phyloP scores from a whole-genome alignment of 2,329 filamentous ascomycete genomes.

The Bipolaris gigantea region DNA sequence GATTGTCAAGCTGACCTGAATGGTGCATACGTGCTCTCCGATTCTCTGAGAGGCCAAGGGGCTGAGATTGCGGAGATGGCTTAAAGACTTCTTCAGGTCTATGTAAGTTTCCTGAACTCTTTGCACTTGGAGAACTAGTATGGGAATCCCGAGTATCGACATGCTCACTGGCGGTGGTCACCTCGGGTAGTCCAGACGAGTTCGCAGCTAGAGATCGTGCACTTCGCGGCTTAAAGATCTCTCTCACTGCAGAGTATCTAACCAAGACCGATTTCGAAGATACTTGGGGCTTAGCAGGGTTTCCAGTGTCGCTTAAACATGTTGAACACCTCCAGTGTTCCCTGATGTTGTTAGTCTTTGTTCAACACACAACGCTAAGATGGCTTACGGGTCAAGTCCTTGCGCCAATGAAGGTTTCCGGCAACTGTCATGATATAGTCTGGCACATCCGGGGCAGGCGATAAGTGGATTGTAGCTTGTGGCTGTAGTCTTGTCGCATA shows the following conservation, averaged over 20 bases:
- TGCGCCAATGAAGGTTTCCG: constrained; percentile 25
- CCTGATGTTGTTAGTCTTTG: constrained; percentile 13
- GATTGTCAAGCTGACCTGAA: constrained; percentile 10
- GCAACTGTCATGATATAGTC: constrained; percentile 43
- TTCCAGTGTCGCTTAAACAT: constrained; percentile 14
- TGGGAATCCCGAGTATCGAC: background rate
- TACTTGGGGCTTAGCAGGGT: background rate
- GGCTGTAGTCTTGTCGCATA: constrained; percentile 32
- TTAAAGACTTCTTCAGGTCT: background rate
- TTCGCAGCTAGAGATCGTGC: background rate
- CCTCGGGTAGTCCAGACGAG: background rate
- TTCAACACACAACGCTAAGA: background rate
- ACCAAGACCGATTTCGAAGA: background rate
- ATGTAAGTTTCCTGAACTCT: background rate
- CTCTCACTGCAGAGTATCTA: constrained; percentile 2
- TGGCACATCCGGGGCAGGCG: constrained; percentile 37
- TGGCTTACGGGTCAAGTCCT: constrained; percentile 16
- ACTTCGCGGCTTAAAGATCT: constrained; percentile 1
- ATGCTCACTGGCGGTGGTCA: background rate
- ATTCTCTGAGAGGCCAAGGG: constrained; percentile 9
- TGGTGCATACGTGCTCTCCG: constrained; percentile 22
- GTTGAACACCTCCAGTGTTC: constrained; percentile 15
- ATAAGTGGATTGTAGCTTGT: constrained; percentile 34
- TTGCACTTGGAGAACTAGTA: background rate
- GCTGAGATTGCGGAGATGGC: background rate